A percentile compares a stretch with the other conserved stretches of the same genome.
Evolutionary conservation across 257 asterid species (phyloP).

Genomic region (Fraxinus cuspidata): DNA sequence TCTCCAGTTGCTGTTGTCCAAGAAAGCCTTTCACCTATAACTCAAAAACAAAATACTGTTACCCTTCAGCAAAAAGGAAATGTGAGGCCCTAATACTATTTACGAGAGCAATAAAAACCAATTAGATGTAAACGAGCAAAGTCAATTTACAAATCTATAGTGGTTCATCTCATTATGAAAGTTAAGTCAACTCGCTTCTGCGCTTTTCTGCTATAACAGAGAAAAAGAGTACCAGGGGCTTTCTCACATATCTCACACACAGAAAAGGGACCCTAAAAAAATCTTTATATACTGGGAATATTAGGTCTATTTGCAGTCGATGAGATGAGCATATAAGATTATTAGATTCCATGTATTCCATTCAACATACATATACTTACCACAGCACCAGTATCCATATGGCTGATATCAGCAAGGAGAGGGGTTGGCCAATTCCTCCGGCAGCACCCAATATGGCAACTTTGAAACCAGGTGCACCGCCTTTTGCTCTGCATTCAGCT

Average conservation of each 20-base stretch:
- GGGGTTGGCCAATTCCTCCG: slow-evolving; percentile 94
- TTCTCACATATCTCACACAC: background rate
- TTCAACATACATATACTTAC: too few relatives aligned
- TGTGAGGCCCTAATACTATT: too few relatives aligned
- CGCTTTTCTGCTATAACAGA: too few relatives aligned
- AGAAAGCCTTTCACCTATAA: slow-evolving; percentile 79
- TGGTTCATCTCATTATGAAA: background rate
- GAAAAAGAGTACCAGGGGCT: background rate
- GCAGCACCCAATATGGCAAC: slow-evolving; percentile 95
- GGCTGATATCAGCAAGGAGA: slow-evolving; percentile 89
- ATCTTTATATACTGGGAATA: too few relatives aligned
- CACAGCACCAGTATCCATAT: slow-evolving; percentile 29
- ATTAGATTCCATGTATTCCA: too few relatives aligned
- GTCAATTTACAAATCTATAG: too few relatives aligned
- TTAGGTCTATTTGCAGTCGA: too few relatives aligned
- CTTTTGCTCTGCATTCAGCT: slow-evolving; percentile 83
- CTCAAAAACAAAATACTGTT: background rate
- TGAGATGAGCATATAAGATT: too few relatives aligned
- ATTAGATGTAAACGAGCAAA: background rate
- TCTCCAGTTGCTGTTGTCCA: slow-evolving; percentile 68
- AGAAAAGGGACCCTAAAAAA: background rate
- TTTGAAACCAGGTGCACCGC: slow-evolving; percentile 89
- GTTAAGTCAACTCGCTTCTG: background rate
- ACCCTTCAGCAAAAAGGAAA: background rate
- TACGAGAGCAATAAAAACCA: background rate